Percentiles rank a stretch among this genome's conserved stretches.
phyloP scores from a whole-genome alignment of 1,284 basidiomycete species.

The Ustilago bromivora region DNA sequence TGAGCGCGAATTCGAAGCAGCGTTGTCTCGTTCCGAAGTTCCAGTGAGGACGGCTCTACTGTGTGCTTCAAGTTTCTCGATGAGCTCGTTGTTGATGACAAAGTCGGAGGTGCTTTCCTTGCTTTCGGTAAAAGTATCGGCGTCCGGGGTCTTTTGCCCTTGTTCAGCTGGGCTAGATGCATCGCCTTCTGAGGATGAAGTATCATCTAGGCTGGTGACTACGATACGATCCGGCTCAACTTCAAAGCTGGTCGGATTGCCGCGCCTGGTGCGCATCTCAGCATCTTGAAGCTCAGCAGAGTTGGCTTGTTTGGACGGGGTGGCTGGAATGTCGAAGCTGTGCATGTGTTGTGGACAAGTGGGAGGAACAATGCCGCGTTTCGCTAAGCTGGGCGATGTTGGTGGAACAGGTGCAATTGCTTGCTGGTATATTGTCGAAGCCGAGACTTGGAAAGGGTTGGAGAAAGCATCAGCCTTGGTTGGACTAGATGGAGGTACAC shows the following conservation, averaged over 20 bases:
- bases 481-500: conserved; percentile 48
- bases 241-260: conserved; percentile 43
- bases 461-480: conserved; percentile 25
- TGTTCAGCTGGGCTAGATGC: conserved; percentile 8
- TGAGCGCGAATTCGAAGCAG: conserved; percentile 24
- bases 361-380: conserved; percentile 19
- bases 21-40: conserved; percentile 48
- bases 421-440: conserved; percentile 36
- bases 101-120: conserved; percentile 27
- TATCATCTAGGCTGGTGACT: conserved; percentile 47
- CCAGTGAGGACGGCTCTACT: conserved; percentile 47
- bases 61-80: conserved; percentile 58
- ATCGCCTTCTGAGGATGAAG: conserved; percentile 40
- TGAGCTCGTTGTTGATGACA: conserved; percentile 58
- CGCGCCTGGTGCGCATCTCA: conserved; percentile 36
- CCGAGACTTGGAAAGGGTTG: conserved; percentile 9
- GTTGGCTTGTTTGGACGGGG: background rate
- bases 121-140: conserved; percentile 33
- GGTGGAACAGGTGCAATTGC: conserved; percentile 43
- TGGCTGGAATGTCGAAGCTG: conserved; percentile 6
- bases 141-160: conserved; percentile 30
- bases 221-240: conserved; percentile 52
- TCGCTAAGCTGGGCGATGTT: conserved; percentile 28
- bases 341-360: conserved; percentile 18
- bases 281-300: conserved; percentile 32